These are phyloP conservation scores for Ophiognomonia clavigignenti-juglandacearum DNA, from an alignment of 2,329 filamentous ascomycete genomes.

Conservation along the genomic window DNA sequence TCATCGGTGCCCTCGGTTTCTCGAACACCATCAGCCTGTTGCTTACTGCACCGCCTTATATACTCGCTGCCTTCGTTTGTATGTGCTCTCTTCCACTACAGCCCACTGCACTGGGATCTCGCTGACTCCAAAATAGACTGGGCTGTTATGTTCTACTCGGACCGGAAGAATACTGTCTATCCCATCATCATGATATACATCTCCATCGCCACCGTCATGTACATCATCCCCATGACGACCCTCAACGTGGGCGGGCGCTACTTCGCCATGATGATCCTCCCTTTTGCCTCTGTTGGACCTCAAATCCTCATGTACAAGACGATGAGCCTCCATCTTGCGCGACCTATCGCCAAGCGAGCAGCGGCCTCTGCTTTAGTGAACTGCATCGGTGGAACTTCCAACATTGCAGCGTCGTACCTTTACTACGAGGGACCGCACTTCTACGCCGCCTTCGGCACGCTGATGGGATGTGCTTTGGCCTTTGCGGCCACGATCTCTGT, in stretches of 20 bases:
- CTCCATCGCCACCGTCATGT: slow-evolving; percentile 28
- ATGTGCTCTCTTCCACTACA: too few relatives aligned
- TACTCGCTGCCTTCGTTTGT: slow-evolving; percentile 30
- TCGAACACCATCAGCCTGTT: slow-evolving; percentile 35
- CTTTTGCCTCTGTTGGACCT: slow-evolving; percentile 33
- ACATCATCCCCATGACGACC: slow-evolving; percentile 32
- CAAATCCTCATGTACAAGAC: slow-evolving; percentile 37
- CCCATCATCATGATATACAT: slow-evolving; percentile 31
- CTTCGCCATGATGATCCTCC: slow-evolving; percentile 37
- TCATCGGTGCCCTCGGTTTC: slow-evolving; percentile 29
- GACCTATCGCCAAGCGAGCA: slow-evolving; percentile 36
- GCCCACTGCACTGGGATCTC: too few relatives aligned
- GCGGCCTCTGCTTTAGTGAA: slow-evolving; percentile 37
- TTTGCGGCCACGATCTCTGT: slow-evolving; percentile 29
- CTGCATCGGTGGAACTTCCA: slow-evolving; percentile 28
- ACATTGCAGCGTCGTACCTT: slow-evolving; percentile 32
- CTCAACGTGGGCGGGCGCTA: slow-evolving; percentile 33
- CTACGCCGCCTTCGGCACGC: slow-evolving; percentile 34
- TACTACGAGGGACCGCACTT: slow-evolving; percentile 33
- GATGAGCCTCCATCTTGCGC: slow-evolving; percentile 34
- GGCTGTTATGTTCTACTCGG: slow-evolving; percentile 29
- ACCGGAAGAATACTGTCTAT: slow-evolving; percentile 31
- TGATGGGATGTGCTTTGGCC: slow-evolving; percentile 29
- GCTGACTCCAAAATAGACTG: slow-evolving; percentile 21
- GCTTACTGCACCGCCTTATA: slow-evolving; percentile 41